phyloP scores from a whole-genome alignment of 305 asterid genomes.

The Ajuga reptans region DNA sequence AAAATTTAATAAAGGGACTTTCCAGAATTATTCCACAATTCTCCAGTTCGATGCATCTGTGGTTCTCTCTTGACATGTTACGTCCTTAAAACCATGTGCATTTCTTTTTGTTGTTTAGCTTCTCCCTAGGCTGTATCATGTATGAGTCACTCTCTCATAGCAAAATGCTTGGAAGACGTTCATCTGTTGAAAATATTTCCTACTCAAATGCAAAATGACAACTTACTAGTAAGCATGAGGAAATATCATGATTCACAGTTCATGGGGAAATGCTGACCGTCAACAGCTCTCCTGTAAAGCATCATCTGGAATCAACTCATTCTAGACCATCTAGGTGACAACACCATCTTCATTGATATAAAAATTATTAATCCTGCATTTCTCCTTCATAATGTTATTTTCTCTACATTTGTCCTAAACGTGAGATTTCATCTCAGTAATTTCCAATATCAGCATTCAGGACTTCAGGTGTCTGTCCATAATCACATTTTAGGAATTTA shows the following conservation, averaged over 20 bases:
- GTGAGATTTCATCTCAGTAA: too few relatives aligned
- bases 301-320: background rate
- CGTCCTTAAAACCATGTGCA: too few relatives aligned
- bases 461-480: too few relatives aligned
- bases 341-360: background rate
- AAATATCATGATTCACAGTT: background rate
- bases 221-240: background rate
- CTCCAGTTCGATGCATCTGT: too few relatives aligned
- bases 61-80: too few relatives aligned
- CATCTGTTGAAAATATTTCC: background rate
- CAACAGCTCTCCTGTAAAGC: background rate
- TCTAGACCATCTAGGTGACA: background rate
- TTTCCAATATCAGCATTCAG: too few relatives aligned
- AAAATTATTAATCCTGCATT: background rate
- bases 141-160: background rate
- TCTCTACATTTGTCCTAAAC: too few relatives aligned
- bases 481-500: too few relatives aligned
- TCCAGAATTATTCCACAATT: background rate
- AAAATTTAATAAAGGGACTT: background rate
- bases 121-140: too few relatives aligned
- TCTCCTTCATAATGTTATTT: background rate
- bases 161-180: background rate
- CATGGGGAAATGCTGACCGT: too few relatives aligned
- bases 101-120: too few relatives aligned
- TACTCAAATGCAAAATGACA: too few relatives aligned